These are phyloP conservation scores for Paulownia fortunei DNA, from an alignment of 257 asterid genomes.

Conservation along the genomic window DNA sequence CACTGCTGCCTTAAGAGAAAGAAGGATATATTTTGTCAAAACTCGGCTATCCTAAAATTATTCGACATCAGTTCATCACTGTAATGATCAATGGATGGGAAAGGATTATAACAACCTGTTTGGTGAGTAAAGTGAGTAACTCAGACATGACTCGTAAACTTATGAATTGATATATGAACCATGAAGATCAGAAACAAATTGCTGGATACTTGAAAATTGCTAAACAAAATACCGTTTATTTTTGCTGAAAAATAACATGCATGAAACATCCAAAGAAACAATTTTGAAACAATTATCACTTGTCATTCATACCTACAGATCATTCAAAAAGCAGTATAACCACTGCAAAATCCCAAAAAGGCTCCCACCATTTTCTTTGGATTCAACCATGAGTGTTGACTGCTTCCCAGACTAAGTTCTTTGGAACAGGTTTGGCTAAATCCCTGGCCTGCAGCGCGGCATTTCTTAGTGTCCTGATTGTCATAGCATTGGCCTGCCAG, in stretches of 20 bases:
- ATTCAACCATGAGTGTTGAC: conserved; percentile 31
- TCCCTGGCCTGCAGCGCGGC: conserved; percentile 35
- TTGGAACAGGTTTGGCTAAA: conserved; percentile 1
- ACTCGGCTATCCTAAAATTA: background rate
- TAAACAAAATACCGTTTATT: conserved; percentile 14
- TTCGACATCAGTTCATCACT: background rate
- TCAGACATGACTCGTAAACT: background rate
- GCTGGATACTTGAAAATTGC: conserved; percentile 15
- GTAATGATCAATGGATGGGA: background rate
- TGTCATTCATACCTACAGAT: background rate
- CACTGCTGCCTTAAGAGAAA: no score
- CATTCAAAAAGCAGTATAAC: conserved; percentile 3
- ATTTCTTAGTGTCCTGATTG: conserved; percentile 9
- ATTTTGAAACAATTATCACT: background rate
- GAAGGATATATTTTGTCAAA: background rate
- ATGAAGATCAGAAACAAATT: background rate
- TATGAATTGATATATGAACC: no score
- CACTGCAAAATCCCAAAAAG: background rate
- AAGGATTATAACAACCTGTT: no score
- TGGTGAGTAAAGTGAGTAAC: no score
- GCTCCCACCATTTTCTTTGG: background rate
- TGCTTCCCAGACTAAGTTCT: conserved; percentile 37
- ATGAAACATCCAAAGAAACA: background rate
- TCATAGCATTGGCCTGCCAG: conserved; percentile 34
- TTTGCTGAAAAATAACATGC: conserved; percentile 17